Evolutionary conservation across 306 rosid species (phyloP), one percentile per base, ranked within the genome.

Genomic region (Dicorynia guianensis): DNA sequence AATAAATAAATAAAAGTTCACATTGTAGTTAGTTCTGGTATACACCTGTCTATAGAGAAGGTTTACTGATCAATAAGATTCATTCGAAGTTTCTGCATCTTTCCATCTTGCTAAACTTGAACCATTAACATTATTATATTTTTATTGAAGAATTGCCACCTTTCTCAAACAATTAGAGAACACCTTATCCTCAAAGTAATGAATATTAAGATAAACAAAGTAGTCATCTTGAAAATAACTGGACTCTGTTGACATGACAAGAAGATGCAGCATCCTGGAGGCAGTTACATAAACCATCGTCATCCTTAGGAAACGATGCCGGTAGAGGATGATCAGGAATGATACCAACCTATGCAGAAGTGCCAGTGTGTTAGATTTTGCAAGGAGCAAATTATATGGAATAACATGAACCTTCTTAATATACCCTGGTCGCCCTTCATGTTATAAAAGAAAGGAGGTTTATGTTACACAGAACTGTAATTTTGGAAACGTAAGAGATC

Each of bases 281-380:
- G 89, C 98, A 95, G 71, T 75, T 88, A 75, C 98, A 92, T 76
- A 95, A 87, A 18, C 86, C 84, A 50, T 92, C 97, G 76, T 80
- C 97, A 5, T 92, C 97, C 77, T 92, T 90, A 15, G 98, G 97
- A 78, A 95, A 95, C 60, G 90, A 75, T 66, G 78, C 74, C 6
- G 98, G 97, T 63, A 95, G 78, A 44, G 98, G 92, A 84, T 93
- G 93, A 75, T 95, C 97, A 43, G 98, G 98, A 75, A 95, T 89
- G 72, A 95, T 88, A 57, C 98, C 97, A 40, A 95, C 92, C 98
- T 94, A 73, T 63, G 77, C 15, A 39, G 18, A 74, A 66, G 35
- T 34, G 59, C 73, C 30, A 25, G 30, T 25, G 30, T 25, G 30
- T 25, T 25, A 25, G 30, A 25, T 25, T 25, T 25, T 25, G 30